Evolutionary conservation across 495 filamentous ascomycete genomes (phyloP), one percentile per base, ranked within the genome.

Genomic region (Chaetomium fimeti): DNA sequence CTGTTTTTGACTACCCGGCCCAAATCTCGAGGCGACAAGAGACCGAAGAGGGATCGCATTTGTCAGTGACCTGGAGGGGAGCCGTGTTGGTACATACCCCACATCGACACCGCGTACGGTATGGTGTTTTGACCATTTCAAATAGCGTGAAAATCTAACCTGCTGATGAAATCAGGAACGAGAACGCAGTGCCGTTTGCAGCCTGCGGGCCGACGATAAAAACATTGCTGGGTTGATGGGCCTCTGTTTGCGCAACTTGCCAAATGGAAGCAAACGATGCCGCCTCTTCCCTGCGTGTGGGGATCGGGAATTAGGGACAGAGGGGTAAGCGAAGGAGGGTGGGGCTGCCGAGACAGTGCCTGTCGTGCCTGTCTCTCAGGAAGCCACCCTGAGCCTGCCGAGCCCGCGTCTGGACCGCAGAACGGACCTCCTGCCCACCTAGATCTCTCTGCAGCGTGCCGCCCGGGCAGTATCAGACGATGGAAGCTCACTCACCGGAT

Each of bases 291-390:
- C 29, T 56, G 29, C 27, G 53, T 8, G 53, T 40, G 53, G 53
- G 53, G 32, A 24, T 56, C 32, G 53, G 53, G 53, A 56, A 20
- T 56, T 36, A 32, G 53, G 52, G 53, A 32, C 53, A 56, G 38
- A 32, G 53, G 52, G 53, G 53, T 29, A 56, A 56, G 53, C 52
- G 53, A 38, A 20, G 32, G 53, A 22, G 53, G 53, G 53, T 56
- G 53, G 53, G 53, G 29, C 32, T n/a, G 32, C 32, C 16, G 16
- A 38, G 52, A 56, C 53, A 56, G 53, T 20, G 32, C 53, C 32
- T 36, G 32, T 9, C 32, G 53, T 20, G 32, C 53, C 32, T 36
- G 32, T 9, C 32, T 36, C 32, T 36, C 7, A 36, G 32, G 5
- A 36, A 36, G 32, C 32, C 32, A 5, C 1, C 32, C 32, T 36